phyloP scores from a whole-genome alignment of 1,139 yeast species.

The Debaryomyces sp. region DNA sequence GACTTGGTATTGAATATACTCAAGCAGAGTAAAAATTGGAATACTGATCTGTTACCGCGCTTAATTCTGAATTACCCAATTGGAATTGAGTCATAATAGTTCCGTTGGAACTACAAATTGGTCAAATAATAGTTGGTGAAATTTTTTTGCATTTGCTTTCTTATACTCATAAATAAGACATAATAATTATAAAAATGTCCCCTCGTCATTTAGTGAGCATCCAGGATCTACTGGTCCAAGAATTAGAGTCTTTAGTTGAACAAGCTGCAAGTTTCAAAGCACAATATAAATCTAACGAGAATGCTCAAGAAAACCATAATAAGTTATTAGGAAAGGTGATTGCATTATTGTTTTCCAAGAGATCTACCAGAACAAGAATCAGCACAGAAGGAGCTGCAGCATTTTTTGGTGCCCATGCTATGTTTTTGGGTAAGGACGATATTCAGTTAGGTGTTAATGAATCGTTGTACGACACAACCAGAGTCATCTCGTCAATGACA shows the following conservation, averaged over 20 bases:
- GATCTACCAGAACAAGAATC: conserved; percentile 86
- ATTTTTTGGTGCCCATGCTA: conserved; percentile 85
- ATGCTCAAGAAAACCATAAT: conserved; percentile 43
- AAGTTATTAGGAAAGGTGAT: conserved; percentile 70
- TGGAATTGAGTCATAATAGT: conserved; percentile 9
- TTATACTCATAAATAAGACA: neutral
- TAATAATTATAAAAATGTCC: neutral
- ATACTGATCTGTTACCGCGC: conserved; percentile 11
- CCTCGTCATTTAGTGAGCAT: conserved; percentile 74
- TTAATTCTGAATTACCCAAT: conserved; percentile 8
- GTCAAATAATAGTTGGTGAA: neutral
- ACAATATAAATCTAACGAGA: conserved; percentile 50
- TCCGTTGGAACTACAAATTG: neutral
- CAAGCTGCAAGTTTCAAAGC: conserved; percentile 60
- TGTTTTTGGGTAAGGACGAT: conserved; percentile 88
- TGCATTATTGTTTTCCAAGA: conserved; percentile 75
- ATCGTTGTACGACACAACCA: conserved; percentile 77
- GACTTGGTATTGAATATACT: neutral
- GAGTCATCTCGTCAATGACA: conserved; percentile 85
- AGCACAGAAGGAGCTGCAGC: conserved; percentile 87
- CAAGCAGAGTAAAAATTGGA: neutral
- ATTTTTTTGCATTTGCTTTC: neutral
- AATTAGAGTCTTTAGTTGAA: conserved; percentile 60
- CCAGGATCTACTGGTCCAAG: conserved; percentile 63
- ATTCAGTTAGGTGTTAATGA: conserved; percentile 90